These are phyloP conservation scores for Aurantiochytrium sp. DNA, from an alignment of 108 stramenopile genomes.

Conservation along the genomic window DNA sequence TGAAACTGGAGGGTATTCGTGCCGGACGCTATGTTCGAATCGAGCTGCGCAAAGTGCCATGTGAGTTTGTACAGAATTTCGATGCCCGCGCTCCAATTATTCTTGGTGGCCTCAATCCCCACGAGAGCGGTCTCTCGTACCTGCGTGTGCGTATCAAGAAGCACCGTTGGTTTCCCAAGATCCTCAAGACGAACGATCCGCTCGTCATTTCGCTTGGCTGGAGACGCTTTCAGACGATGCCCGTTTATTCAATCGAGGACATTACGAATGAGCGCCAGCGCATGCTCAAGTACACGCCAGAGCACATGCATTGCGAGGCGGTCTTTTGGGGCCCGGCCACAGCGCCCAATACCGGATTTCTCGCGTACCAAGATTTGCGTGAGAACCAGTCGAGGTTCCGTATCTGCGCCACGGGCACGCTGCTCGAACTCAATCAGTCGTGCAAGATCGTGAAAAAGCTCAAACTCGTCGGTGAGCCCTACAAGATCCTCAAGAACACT, in stretches of 20 bases:
- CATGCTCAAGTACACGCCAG: slow-evolving; percentile 91
- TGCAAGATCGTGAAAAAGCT: slow-evolving; percentile 94
- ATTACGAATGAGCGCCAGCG: slow-evolving; percentile 62
- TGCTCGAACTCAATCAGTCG: slow-evolving; percentile 80
- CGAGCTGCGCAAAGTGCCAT: slow-evolving; percentile 68
- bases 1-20: slow-evolving; percentile 74
- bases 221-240: slow-evolving; percentile 91
- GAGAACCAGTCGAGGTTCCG: slow-evolving; percentile 75
- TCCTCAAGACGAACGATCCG: slow-evolving; percentile 81
- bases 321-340: slow-evolving; percentile 86
- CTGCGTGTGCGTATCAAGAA: slow-evolving; percentile 83
- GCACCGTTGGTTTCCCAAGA: slow-evolving; percentile 93
- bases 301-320: slow-evolving; percentile 97
- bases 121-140: slow-evolving; percentile 75
- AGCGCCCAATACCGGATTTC: slow-evolving; percentile 88
- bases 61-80: slow-evolving; percentile 67
- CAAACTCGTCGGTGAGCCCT: slow-evolving; percentile 91
- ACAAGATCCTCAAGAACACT: slow-evolving; percentile 90
- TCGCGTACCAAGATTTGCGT: slow-evolving; percentile 76
- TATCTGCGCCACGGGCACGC: slow-evolving; percentile 83
- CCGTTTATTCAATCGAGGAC: slow-evolving; percentile 71
- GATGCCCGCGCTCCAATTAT: slow-evolving; percentile 75
- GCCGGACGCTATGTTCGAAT: slow-evolving; percentile 90
- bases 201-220: slow-evolving; percentile 90
- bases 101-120: slow-evolving; percentile 83